These are phyloP conservation scores for Pseudocercospora eumusae DNA, from an alignment of 2,329 filamentous ascomycete species.

Conservation along the genomic window DNA sequence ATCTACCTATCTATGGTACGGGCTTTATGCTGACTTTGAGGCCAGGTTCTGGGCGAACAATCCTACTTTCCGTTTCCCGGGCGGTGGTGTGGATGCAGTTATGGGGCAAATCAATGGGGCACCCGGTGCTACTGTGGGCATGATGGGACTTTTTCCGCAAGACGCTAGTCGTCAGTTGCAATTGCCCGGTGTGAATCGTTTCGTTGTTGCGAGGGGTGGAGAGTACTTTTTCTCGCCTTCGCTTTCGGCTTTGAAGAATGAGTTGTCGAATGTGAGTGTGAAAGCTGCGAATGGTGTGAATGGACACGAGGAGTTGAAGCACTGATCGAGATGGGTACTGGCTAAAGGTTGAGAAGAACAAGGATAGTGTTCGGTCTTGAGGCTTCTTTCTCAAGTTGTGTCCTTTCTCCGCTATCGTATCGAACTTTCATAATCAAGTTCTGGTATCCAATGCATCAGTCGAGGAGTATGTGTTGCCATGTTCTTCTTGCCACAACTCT, in stretches of 20 bases:
- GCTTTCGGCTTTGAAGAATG: constrained; percentile 35
- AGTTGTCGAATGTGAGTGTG: constrained; percentile 26
- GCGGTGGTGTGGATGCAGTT: constrained; percentile 43
- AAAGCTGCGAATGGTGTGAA: constrained; percentile 11
- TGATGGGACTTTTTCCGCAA: constrained; percentile 34
- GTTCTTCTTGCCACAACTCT: neutral
- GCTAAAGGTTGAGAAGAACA: neutral
- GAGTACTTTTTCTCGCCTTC: constrained; percentile 53
- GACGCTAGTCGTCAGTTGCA: constrained; percentile 28
- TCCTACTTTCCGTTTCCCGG: constrained; percentile 30
- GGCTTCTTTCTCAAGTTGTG: neutral
- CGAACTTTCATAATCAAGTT: neutral
- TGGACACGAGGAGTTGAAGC: constrained; percentile 17
- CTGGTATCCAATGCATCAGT: neutral
- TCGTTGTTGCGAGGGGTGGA: constrained; percentile 48
- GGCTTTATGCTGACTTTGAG: neutral
- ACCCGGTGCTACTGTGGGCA: constrained; percentile 26
- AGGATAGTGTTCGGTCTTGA: neutral
- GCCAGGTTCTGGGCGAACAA: constrained; percentile 32
- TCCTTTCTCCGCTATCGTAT: neutral
- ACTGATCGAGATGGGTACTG: neutral
- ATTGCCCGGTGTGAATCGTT: constrained; percentile 35
- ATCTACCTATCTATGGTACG: no score
- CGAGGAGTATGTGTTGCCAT: neutral
- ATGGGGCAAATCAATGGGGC: constrained; percentile 38